Evolutionary conservation across 192 early-diverging fungal genomes (phyloP).

Genomic region (Podochytrium sp.): DNA sequence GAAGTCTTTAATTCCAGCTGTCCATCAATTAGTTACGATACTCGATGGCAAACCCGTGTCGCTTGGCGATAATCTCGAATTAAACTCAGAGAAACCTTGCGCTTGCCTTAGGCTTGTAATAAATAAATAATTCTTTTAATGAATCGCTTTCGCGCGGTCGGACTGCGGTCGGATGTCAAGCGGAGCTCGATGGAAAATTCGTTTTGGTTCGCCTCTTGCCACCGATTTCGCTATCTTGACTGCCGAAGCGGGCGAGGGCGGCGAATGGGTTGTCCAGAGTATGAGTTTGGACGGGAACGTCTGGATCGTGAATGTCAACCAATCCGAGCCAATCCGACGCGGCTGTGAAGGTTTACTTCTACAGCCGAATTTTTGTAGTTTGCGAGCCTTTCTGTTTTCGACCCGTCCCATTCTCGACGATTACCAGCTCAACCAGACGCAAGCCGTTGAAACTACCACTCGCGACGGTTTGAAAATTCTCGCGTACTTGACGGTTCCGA

Average conservation of each 20-base stretch:
- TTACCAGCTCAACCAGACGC: slow-evolving; percentile 30
- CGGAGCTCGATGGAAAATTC: too few relatives aligned
- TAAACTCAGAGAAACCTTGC: too few relatives aligned
- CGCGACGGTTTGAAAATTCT: slow-evolving; percentile 36
- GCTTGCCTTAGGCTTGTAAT: too few relatives aligned
- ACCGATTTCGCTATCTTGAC: slow-evolving; percentile 3
- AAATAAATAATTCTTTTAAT: too few relatives aligned
- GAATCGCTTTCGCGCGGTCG: too few relatives aligned
- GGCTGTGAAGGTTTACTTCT: not conserved
- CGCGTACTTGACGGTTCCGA: slow-evolving; percentile 38
- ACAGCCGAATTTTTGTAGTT: not conserved
- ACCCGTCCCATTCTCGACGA: slow-evolving; percentile 8
- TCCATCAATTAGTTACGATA: too few relatives aligned
- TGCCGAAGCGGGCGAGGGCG: not conserved
- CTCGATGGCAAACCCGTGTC: too few relatives aligned
- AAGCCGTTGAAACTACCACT: slow-evolving; percentile 40
- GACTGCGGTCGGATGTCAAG: too few relatives aligned
- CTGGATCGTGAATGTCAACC: not conserved
- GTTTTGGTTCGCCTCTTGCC: too few relatives aligned
- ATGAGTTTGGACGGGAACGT: not conserved
- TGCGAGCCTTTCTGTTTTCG: not conserved
- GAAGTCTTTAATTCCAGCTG: too few relatives aligned
- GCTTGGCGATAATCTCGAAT: too few relatives aligned
- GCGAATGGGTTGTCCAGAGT: slow-evolving; percentile 6
- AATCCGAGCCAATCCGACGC: not conserved